A percentile compares a stretch with the other conserved stretches of the same genome.
Evolutionary conservation across 169 alveolate genomes (phyloP).

Genomic region (Eimeria necatrix): DNA sequence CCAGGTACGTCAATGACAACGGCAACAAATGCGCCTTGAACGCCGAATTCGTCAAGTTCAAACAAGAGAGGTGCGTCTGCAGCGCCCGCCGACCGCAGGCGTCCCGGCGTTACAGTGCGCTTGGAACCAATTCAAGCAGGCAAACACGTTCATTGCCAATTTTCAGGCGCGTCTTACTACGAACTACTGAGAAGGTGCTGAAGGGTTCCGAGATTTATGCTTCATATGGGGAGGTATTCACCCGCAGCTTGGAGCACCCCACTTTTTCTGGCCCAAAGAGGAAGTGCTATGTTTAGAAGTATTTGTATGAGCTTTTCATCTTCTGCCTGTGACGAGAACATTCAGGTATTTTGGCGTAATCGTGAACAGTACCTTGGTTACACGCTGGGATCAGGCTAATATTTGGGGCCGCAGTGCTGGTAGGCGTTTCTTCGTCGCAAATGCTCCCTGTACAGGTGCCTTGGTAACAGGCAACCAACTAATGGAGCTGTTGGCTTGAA

Average conservation of each 20-base stretch:
- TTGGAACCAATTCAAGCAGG: neutral
- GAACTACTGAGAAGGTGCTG: conserved; percentile 46
- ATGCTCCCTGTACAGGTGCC: no score
- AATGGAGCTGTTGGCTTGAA: no score
- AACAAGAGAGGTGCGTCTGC: conserved; percentile 35
- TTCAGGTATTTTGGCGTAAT: conserved; percentile 69
- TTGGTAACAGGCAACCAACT: no score
- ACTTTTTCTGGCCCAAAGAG: neutral
- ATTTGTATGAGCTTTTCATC: neutral
- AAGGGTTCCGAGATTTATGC: conserved; percentile 64
- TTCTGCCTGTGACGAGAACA: neutral
- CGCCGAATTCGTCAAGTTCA: conserved; percentile 50
- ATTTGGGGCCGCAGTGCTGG: no score
- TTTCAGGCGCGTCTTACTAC: conserved; percentile 54
- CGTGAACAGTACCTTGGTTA: neutral
- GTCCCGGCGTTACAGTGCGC: neutral
- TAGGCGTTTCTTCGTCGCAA: no score
- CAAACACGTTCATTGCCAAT: neutral
- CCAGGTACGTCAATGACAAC: conserved; percentile 69
- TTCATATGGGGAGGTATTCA: conserved; percentile 57
- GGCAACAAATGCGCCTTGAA: conserved; percentile 19
- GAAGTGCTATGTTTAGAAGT: neutral
- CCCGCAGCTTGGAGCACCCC: neutral
- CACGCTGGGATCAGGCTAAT: no score
- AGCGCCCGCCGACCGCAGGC: neutral